Base-by-base conservation (phyloP, 768 basidiomycete genomes). In the Lactarius quietus region DNA sequence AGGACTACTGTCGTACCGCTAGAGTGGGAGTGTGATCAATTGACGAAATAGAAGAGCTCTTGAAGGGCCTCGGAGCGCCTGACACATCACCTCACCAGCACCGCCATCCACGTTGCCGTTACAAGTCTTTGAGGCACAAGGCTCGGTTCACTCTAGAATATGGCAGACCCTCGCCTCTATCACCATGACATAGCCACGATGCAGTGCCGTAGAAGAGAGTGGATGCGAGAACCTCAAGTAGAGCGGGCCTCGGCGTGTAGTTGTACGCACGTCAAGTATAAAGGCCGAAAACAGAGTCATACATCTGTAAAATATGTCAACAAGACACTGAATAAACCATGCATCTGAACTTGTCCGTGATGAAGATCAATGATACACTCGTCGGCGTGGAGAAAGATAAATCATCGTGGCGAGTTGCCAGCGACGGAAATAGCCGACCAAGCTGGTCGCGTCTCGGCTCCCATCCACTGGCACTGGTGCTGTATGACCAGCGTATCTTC, bases 151-250 rank as follows among this genome's bases (percentile, higher is more conserved):
- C 23, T 48, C 23, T 9, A 26, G 14, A 6, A 48, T 26, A 23
- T 26, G 23, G 23, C 20, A 48, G n/a, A 45, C 9, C 36, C 10
- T 7, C 8, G 2, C 8, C 6, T 5, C 10, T 7, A 7, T 2
- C 10, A 36, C 36, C 36, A 12, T 36, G 36, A 36, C 36, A 12
- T 10, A 36, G 36, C 12, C 12, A 10, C 10, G 36, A 33, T 41
- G 20, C 93, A 3, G 82, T 78, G 28, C 97, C 95, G 73, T 98
- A 98, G 77, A 97, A 96, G n/a, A 88, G 78, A 0, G 97, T 95
- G 3, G 85, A 80, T 5, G 95, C 88, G 15, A 96, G 73, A 76
- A 99, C 98, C 70, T 92, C 92, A 48, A 90, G 73, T 3, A 90
- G 84, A 0, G 95, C 93, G 69, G 93, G 78, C 3, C 86, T 89